Conservation (phyloP, 1,139 yeast genomes). For the Debaryomyces sp. region DNA sequence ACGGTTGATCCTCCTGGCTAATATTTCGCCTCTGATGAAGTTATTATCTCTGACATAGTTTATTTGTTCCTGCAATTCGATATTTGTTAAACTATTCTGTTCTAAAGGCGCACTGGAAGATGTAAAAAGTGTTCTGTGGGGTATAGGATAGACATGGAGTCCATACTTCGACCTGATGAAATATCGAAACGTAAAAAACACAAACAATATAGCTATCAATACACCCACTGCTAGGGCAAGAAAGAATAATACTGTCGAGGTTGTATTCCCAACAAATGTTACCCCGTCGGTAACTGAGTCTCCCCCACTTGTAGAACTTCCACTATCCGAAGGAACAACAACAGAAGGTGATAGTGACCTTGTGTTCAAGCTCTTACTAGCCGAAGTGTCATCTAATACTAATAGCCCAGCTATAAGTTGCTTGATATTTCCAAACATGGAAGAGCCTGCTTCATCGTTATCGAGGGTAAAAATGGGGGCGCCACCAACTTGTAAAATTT, state of each 20-base stretch:
- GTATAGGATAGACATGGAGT: constrained; percentile 48
- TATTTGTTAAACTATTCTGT: constrained; percentile 17
- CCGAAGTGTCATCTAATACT: neutral
- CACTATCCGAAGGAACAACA: neutral
- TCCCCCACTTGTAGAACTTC: neutral
- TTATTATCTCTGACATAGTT: constrained; percentile 34
- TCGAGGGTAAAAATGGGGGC: neutral
- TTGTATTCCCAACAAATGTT: constrained; percentile 47
- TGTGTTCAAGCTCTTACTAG: neutral
- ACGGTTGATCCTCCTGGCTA: constrained; percentile 23
- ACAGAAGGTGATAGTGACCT: neutral
- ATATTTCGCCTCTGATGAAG: constrained; percentile 32
- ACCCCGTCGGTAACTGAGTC: constrained; percentile 8
- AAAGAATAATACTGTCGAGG: constrained; percentile 64
- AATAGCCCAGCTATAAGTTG: neutral
- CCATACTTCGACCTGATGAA: constrained; percentile 60
- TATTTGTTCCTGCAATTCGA: constrained; percentile 39
- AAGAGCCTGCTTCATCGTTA: neutral
- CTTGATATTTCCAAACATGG: neutral
- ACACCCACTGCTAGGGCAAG: constrained; percentile 65
- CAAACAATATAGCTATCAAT: constrained; percentile 53
- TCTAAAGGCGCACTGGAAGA: neutral
- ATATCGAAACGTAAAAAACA: constrained; percentile 62
- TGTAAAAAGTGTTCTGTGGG: constrained; percentile 24
- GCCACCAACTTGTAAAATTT: neutral